Percentiles rank a stretch among this genome's conserved stretches.
phyloP scores from a whole-genome alignment of 805 yeast species.

The Danielia reshetovae region DNA sequence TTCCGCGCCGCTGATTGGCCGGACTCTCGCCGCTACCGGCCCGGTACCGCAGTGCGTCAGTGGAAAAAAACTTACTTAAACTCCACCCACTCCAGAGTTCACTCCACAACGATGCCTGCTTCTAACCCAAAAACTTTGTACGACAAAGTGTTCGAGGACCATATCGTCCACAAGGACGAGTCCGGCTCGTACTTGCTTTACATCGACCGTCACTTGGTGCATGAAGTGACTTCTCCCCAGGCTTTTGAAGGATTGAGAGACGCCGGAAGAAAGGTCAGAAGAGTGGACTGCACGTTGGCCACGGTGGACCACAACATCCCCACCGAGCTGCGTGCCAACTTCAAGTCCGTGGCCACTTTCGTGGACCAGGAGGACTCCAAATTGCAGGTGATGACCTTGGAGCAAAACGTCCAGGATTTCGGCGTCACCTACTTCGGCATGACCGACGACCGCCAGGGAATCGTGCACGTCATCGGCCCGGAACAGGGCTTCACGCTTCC shows the following conservation, averaged over 20 bases:
- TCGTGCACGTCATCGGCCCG: constrained; percentile 98
- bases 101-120: constrained; percentile 7
- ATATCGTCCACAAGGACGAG: constrained; percentile 84
- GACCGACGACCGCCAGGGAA: constrained; percentile 94
- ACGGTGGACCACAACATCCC: constrained; percentile 98
- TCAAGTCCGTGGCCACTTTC: constrained; percentile 70
- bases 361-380: constrained; percentile 90
- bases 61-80: constrained; percentile 1
- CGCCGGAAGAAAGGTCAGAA: constrained; percentile 86
- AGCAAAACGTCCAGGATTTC: constrained; percentile 86
- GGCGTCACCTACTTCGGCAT: constrained; percentile 91
- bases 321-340: constrained; percentile 77
- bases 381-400: constrained; percentile 87
- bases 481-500: constrained; percentile 98
- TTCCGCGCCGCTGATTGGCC: constrained; percentile 10
- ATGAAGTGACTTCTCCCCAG: constrained; percentile 98
- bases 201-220: constrained; percentile 96
- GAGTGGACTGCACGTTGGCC: constrained; percentile 89
- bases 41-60: constrained; percentile 15
- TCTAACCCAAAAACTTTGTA: constrained; percentile 56
- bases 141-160: constrained; percentile 95
- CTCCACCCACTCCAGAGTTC: constrained; percentile 1
- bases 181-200: constrained; percentile 82
- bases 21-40: constrained; percentile 12
- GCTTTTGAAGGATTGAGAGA: constrained; percentile 93